Percentiles rank a stretch among this genome's conserved stretches.
Conservation (phyloP, 805 yeast species). For the Yamadazyma endophytica region DNA sequence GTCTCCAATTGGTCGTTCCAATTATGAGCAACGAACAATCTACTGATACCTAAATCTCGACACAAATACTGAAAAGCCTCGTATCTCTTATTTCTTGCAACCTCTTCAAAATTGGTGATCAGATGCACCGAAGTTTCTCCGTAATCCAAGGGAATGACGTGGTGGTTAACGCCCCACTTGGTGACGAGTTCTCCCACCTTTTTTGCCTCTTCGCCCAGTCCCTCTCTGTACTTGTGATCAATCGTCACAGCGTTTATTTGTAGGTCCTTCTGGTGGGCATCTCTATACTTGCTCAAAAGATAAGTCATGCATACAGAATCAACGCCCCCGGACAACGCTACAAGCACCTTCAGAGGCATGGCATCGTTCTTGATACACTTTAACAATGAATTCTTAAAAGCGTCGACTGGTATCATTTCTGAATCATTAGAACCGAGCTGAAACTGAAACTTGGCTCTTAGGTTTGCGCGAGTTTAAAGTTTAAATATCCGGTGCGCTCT, state of each 20-base stretch:
- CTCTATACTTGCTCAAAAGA: conserved; percentile 37
- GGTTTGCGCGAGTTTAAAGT: conserved; percentile 4
- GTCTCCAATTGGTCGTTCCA: conserved; percentile 73
- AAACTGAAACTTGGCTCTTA: conserved; percentile 1
- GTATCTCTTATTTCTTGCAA: conserved; percentile 57
- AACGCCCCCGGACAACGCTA: conserved; percentile 79
- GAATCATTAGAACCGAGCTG: too few relatives aligned
- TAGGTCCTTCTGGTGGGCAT: conserved; percentile 22
- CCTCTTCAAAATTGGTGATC: conserved; percentile 48
- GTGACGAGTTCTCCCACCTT: conserved; percentile 28
- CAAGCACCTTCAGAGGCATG: conserved; percentile 30
- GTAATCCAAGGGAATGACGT: conserved; percentile 22
- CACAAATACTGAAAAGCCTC: conserved; percentile 41
- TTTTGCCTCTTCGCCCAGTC: conserved; percentile 48
- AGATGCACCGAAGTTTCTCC: conserved; percentile 18
- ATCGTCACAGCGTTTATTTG: conserved; percentile 56
- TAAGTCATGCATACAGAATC: conserved; percentile 71
- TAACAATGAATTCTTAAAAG: too few relatives aligned
- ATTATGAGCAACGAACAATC: conserved; percentile 64
- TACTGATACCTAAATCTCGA: conserved; percentile 18
- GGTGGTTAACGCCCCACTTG: conserved; percentile 33
- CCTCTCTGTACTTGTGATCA: conserved; percentile 55
- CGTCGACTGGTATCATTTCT: too few relatives aligned
- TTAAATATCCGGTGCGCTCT: too few relatives aligned
- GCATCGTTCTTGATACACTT: too few relatives aligned